Evolutionary conservation across 2,329 filamentous ascomycete genomes (phyloP), one percentile per base, ranked within the genome.

Genomic region (Pseudogymnoascus sp.): DNA sequence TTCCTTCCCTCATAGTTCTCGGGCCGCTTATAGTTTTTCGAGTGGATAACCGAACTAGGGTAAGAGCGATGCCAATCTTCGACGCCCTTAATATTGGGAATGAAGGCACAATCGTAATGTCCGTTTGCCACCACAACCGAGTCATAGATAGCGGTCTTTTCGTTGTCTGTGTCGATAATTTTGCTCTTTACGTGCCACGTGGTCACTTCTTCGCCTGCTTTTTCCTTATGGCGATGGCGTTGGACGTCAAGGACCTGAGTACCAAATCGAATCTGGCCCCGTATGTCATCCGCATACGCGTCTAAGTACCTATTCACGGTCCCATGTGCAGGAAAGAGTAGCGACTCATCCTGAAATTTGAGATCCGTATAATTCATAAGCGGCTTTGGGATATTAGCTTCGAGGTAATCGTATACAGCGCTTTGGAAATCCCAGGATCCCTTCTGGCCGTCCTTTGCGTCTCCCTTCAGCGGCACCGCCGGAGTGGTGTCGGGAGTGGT

Each of bases 341-440:
- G 85, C 5, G 82, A 80, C 11, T 85, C 81, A 1, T 79, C 70
- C 0, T 84, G 81, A 70, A 95, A 95, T 0, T 82, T 73, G 5
- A 84, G 77, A 68, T 93, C 89, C 3, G 87, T 88, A 73, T 87
- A 97, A 3, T 81, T 78, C 93, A 97, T 97, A 61, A 97, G 73
- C 0, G 81, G 79, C 64, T 88, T 85, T 0, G 92, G 90, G 59
- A 97, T 92, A 73, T 97, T 97, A 21, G 93, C 92, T 71, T 96
- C 88, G 14, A 97, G 78, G 23, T 82, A 77, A 59, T 91, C 85
- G 74, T 97, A 97, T 76, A 96, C 84, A 2, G 93, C 89, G 16
- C 89, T 91, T 38, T 38, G 34, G 11, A 60, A 42, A 5, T 14
- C 4, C 59, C 59, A 40, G 14, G 21, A n/a, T 14, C 6, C 59